Conservation (phyloP, 495 filamentous ascomycete genomes). For the Talaromyces stipitatus region DNA sequence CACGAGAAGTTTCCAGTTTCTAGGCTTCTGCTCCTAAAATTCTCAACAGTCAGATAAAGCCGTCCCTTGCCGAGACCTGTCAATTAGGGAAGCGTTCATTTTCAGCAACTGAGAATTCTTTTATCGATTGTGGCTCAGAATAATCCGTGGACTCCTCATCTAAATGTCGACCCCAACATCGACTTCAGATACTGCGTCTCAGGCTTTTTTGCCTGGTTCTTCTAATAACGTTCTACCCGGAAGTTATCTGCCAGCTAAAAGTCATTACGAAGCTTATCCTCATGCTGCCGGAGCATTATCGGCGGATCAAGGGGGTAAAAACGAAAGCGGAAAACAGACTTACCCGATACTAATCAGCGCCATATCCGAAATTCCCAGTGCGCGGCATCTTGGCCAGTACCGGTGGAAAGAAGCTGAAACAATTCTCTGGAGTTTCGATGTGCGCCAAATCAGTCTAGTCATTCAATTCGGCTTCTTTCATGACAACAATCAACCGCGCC, state of each 20-base stretch:
- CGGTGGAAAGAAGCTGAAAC: constrained; percentile 39
- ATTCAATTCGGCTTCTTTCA: constrained; percentile 32
- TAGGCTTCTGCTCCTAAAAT: no score
- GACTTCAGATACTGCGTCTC: background rate
- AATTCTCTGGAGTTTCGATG: constrained; percentile 35
- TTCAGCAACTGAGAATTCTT: no score
- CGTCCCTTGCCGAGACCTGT: no score
- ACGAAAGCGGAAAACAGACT: background rate
- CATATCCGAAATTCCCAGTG: constrained; percentile 23
- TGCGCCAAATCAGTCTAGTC: constrained; percentile 27
- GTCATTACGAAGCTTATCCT: background rate
- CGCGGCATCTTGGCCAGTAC: constrained; percentile 18
- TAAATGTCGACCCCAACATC: background rate
- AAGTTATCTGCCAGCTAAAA: background rate
- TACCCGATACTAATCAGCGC: constrained; percentile 28
- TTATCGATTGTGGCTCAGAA: background rate
- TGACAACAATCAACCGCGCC: constrained; percentile 27
- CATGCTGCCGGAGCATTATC: background rate
- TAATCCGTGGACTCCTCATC: background rate
- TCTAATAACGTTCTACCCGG: background rate
- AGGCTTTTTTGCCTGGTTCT: background rate
- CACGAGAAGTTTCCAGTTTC: background rate
- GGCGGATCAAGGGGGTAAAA: background rate
- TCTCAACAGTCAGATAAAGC: background rate
- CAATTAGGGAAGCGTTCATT: background rate